These are phyloP conservation scores for Erodium moschatum DNA, from an alignment of 441 rosid genomes.

Conservation along the genomic window DNA sequence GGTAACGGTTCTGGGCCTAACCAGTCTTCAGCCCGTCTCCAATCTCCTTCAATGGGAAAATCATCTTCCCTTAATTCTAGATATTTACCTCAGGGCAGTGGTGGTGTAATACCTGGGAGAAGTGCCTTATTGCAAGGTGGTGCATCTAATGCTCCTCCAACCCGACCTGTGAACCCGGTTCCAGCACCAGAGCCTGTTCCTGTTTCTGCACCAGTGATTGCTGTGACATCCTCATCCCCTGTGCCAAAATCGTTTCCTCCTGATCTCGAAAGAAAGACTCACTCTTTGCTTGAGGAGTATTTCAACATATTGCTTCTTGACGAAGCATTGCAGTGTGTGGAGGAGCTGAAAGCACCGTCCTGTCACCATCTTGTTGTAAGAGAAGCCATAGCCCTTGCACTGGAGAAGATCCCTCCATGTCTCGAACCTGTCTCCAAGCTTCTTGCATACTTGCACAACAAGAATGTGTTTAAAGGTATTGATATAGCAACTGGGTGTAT, in stretches of 20 bases:
- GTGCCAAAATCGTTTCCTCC: constrained; percentile 33
- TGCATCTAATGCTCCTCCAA: constrained; percentile 23
- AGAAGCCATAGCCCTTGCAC: constrained; percentile 62
- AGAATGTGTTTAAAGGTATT: constrained; percentile 37
- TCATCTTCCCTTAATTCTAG: constrained; percentile 46
- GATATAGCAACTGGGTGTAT: constrained; percentile 61
- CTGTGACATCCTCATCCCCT: constrained; percentile 9
- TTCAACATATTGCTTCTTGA: constrained; percentile 46
- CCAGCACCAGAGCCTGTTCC: constrained; percentile 23
- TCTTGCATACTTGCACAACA: constrained; percentile 38
- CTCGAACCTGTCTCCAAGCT: constrained; percentile 46
- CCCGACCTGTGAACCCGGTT: constrained; percentile 5
- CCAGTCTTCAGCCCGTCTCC: constrained; percentile 29
- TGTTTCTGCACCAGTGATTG: no score
- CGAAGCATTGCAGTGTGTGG: constrained; percentile 68
- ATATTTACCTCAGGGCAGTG: constrained; percentile 66
- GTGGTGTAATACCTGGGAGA: constrained; percentile 49
- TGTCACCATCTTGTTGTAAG: constrained; percentile 69
- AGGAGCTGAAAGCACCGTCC: constrained; percentile 56
- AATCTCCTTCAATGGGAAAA: constrained; percentile 35
- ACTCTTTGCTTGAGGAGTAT: constrained; percentile 61
- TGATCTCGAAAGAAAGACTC: constrained; percentile 49
- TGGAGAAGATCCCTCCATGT: constrained; percentile 66
- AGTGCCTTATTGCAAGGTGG: constrained; percentile 64
- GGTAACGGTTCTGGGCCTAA: constrained; percentile 39